Conservation (phyloP, 202 grass and related monocot species). For the Setaria viridis region DNA sequence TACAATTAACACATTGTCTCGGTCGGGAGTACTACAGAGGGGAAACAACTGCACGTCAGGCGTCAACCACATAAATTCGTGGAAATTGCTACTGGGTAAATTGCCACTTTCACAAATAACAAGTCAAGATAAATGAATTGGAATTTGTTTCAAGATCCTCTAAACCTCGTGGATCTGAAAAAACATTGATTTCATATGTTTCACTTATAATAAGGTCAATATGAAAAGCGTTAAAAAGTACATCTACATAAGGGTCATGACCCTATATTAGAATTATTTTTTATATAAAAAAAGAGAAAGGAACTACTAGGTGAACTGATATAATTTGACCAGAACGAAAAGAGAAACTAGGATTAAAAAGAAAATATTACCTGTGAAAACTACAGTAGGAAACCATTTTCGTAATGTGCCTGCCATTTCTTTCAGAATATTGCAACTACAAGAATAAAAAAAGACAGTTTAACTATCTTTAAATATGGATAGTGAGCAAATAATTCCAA, state of each 20-base stretch:
- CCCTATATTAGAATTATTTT: slow-evolving; percentile 21
- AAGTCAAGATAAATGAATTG: slow-evolving; percentile 9
- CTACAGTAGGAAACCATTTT: slow-evolving; percentile 89
- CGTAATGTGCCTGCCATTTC: slow-evolving; percentile 65
- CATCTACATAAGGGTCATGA: slow-evolving; percentile 11
- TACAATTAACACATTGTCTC: slow-evolving; percentile 80
- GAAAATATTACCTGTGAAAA: slow-evolving; percentile 74
- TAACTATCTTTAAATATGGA: slow-evolving; percentile 21
- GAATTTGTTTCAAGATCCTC: slow-evolving; percentile 21
- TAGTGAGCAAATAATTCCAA: background rate
- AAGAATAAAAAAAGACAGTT: slow-evolving; percentile 29
- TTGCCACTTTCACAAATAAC: slow-evolving; percentile 37
- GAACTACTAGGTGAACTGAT: slow-evolving; percentile 2
- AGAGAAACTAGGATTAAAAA: background rate
- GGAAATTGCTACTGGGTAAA: slow-evolving; percentile 12
- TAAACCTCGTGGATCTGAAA: background rate
- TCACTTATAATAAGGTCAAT: background rate
- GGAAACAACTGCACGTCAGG: slow-evolving; percentile 9
- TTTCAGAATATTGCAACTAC: slow-evolving; percentile 82
- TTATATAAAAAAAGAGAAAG: background rate
- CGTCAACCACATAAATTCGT: slow-evolving; percentile 18
- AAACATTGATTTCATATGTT: background rate
- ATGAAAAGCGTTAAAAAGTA: background rate
- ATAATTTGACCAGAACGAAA: slow-evolving; percentile 26
- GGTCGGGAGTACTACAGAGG: slow-evolving; percentile 62